Base-by-base conservation (phyloP, 1,284 basidiomycete genomes). In the Apiotrichum veenhuisii region DNA sequence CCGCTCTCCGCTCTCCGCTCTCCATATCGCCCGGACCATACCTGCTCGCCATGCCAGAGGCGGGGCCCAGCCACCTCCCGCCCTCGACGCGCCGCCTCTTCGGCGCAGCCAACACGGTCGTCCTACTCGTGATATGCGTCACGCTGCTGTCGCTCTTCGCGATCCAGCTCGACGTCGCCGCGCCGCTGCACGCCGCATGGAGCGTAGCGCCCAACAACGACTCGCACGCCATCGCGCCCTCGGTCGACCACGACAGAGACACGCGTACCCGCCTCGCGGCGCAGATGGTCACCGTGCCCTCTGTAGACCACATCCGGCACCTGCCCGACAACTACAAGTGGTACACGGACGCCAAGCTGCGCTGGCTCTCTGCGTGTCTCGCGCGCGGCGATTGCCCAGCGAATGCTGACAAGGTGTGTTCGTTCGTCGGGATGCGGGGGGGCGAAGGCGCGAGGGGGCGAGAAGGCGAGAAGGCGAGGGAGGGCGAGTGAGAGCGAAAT, bases 321-420 rank as follows among this genome's bases (percentile, higher is more conserved):
- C 33, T 22, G 18, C 20, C 26, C 40, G 27, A 53, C 41, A 46
- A 44, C 52, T 58, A 58, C 54, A 54, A 51, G 44, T 62, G 60
- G 60, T 48, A 45, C 41, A 48, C 57, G 11, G 60, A 62, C 41
- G 54, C 57, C 23, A 56, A 54, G 54, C 52, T 62, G 11, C 54
- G 60, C 20, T 30, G 27, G 25, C 54, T 62, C 9, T 47, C 60
- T 2, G 54, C 49, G 23, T 62, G 60, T 26, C 18, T 49, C 33
- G 57, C 52, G 11, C 33, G 41, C 9, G 54, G 52, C 8, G 54
- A 56, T 41, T 62, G 60, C 18, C 54, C 33, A 8, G 30, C 33
- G 5, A 62, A 62, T 17, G 57, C 57, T 18, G 40, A 52, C 51
- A 58, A 58, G 54, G 57, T 62, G 47, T 18, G 53, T 46, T 30